These are phyloP conservation scores for Nadsonia fulvescens DNA, from an alignment of 805 yeast genomes.

Conservation along the genomic window DNA sequence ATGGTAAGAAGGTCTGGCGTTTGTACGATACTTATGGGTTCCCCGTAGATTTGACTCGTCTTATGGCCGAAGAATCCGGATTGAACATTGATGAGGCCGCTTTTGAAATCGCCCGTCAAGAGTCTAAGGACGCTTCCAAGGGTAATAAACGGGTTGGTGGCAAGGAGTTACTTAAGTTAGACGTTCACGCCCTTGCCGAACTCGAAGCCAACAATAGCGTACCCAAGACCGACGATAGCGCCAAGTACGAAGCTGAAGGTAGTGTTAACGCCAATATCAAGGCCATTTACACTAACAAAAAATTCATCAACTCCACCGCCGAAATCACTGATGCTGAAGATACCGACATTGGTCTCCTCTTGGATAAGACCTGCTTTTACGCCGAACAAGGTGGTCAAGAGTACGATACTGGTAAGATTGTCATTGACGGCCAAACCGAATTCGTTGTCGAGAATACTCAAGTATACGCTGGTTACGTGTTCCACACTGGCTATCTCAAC, in stretches of 20 bases:
- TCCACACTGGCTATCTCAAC: slow-evolving; percentile 74
- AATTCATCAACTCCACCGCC: slow-evolving; percentile 31
- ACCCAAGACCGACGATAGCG: slow-evolving; percentile 68
- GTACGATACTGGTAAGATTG: slow-evolving; percentile 82
- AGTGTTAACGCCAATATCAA: slow-evolving; percentile 52
- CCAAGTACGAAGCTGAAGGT: slow-evolving; percentile 49
- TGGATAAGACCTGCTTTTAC: slow-evolving; percentile 85
- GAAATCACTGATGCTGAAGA: slow-evolving; percentile 23
- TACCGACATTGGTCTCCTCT: slow-evolving; percentile 56
- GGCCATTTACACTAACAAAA: slow-evolving; percentile 46
- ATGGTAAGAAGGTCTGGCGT: slow-evolving; percentile 97
- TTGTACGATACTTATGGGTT: slow-evolving; percentile 96
- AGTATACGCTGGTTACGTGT: slow-evolving; percentile 80
- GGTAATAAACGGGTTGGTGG: slow-evolving; percentile 47
- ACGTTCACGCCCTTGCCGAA: slow-evolving; percentile 74
- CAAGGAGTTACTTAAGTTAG: slow-evolving; percentile 52
- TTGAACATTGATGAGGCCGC: slow-evolving; percentile 82
- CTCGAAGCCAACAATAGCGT: slow-evolving; percentile 37
- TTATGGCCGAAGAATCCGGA: slow-evolving; percentile 98
- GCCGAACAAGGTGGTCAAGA: slow-evolving; percentile 99
- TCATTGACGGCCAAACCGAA: slow-evolving; percentile 73
- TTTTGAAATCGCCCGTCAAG: slow-evolving; percentile 77
- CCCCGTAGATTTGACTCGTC: slow-evolving; percentile 93
- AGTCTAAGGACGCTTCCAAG: slow-evolving; percentile 88
- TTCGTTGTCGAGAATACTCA: slow-evolving; percentile 87